Evolutionary conservation across 2,329 filamentous ascomycete species (phyloP), one percentile per base, ranked within the genome.

Genomic region (Sporothrix brunneoviolacea): DNA sequence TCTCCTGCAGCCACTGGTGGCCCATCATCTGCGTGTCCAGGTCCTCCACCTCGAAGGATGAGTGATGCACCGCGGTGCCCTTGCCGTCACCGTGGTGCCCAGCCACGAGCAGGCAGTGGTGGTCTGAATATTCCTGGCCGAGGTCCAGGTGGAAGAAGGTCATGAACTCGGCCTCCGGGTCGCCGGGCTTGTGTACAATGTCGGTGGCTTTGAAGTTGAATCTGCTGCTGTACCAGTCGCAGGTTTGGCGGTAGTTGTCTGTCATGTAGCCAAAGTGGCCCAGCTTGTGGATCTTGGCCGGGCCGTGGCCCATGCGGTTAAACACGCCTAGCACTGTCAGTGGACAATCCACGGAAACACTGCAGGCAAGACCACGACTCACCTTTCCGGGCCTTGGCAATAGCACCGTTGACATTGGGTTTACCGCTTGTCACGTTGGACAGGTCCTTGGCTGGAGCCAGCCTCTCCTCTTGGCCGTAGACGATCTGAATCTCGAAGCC

Each of bases 1-100:
- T 75, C 38, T 69, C 62, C 0, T 62, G 66, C 36, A 84, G 64
- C 72, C 75, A 82, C 48, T 79, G 66, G 60, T 84, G 80, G 0
- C 80, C 80, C 6, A 83, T 61, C 21, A 72, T 65, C 67, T 83
- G 79, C 1, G 74, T 76, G 58, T 84, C 80, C 55, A 79, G 77
- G 58, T 83, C 77, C 19, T 77, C 70, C 0, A 82, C 75, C 57
- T 83, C 77, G 52, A 77, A 81, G 3, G 65, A 70, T 13, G 69
- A 70, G 58, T 81, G 77, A 53, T 80, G 76, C 1, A 79, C 67
- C 53, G 76, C 72, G 0, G 52, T 51, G 8, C 38, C 42, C 30
- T 47, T 46, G 49, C 36, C 30, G 39, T 50, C 3, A 55, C 56
- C 2, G 59, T 60, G 66, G 49, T 59, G 56, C 4, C 27, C 28